Percentiles rank a stretch among this genome's conserved stretches.
These are phyloP conservation scores for Paraphoma chrysanthemicola DNA, from an alignment of 2,329 filamentous ascomycete genomes.

Conservation along the genomic window DNA sequence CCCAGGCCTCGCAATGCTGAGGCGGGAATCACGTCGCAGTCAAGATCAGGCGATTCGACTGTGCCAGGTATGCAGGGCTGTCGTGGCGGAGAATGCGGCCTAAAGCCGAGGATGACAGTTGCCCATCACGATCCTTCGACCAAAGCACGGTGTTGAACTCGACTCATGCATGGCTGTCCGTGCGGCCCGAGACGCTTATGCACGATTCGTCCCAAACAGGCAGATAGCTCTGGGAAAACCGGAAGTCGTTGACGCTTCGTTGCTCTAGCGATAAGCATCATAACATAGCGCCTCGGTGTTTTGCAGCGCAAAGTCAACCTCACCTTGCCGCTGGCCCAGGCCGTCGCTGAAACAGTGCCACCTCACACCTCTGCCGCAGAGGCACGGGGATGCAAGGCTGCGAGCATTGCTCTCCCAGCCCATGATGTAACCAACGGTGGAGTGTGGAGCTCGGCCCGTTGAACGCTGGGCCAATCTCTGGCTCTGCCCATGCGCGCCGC, in stretches of 20 bases:
- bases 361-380: slow-evolving; percentile 4
- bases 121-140: background rate
- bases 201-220: slow-evolving; percentile 6
- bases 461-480: slow-evolving; percentile 7
- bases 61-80: background rate
- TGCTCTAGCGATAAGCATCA: slow-evolving; percentile 16
- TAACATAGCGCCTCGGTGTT: slow-evolving; percentile 3
- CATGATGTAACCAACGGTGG: slow-evolving; percentile 20
- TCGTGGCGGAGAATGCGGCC: background rate
- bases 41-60: background rate
- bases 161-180: background rate
- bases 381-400: slow-evolving; percentile 22
- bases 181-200: slow-evolving; percentile 4
- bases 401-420: slow-evolving; percentile 12
- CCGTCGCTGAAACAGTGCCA: slow-evolving; percentile 22
- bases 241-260: slow-evolving; percentile 17
- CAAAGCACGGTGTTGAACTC: slow-evolving; percentile 7
- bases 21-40: too few species aligned
- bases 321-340: background rate
- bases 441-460: slow-evolving; percentile 35
- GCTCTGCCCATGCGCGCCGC: slow-evolving; percentile 3
- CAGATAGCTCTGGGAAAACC: slow-evolving; percentile 11
- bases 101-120: background rate
- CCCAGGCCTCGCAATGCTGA: too few species aligned
- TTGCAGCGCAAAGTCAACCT: background rate